Evolutionary conservation across 2,329 filamentous ascomycete species (phyloP), one percentile per base, ranked within the genome.

Genomic region (Exophiala alcalophila): DNA sequence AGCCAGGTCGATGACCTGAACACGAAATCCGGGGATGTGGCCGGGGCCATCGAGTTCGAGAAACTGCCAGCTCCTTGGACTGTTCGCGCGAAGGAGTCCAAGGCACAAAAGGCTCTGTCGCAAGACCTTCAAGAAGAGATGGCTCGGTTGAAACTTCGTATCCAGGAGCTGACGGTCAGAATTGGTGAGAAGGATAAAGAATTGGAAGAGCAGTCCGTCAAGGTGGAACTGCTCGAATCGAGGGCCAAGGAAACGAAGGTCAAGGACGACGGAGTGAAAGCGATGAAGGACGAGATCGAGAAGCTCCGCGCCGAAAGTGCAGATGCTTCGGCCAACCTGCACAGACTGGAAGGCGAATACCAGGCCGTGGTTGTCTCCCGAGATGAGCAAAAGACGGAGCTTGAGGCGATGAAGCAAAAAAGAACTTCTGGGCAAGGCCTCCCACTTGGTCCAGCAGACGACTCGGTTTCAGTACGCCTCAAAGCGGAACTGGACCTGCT

Each of bases 211-310:
- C 68, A 51, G 36, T 77, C 50, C 26, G 47, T 54, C 39, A 86
- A 16, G 78, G 94, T 96, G 55, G 91, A 96, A 65, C 86, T 92
- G 27, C 80, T 97, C 25, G 86, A 94, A 63, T 86, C 86, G 5
- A 77, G 87, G 44, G 90, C 92, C 82, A 81, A 83, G 44, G 89
- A 94, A 59, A 86, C 86, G 4, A 80, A 81, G 52, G 81, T 84
- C 61, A 90, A 91, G 65, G 80, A 85, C 10, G 78, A 63, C 3
- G 61, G 65, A 46, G 65, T 67, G 14, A 69, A 69, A 49, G 66
- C 69, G 5, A 60, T 70, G 20, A 67, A 70, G 51, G 46, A 56
- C 10, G 64, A 67, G 44, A 59, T 71, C 28, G 65, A 69, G 44
- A 56, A 60, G n/a, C 52, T 66, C 29, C 63, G 64, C 40, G 41